These are phyloP conservation scores for Ceratobasidium sp. DNA, from an alignment of 1,284 basidiomycete species.

Conservation along the genomic window DNA sequence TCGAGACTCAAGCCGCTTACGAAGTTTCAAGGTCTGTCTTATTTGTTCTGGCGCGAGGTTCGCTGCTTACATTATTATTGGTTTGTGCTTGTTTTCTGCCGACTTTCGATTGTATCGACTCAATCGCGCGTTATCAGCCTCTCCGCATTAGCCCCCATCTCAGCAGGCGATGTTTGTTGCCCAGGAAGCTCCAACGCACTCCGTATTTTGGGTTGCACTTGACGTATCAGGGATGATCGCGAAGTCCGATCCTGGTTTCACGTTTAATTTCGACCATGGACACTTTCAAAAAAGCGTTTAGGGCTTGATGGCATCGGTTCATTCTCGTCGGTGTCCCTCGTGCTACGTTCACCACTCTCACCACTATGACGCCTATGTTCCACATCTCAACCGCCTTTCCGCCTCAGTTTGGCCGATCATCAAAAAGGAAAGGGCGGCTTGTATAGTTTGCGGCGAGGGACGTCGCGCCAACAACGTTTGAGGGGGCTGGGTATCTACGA, in stretches of 20 bases:
- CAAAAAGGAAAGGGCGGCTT: conserved; percentile 1
- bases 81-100: not conserved
- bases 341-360: not conserved
- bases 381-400: conserved; percentile 14
- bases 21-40: conserved; percentile 15
- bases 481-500: not conserved
- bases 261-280: not conserved
- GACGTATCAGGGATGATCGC: not conserved
- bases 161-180: too few species aligned
- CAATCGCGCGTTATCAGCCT: too few species aligned
- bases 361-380: conserved; percentile 10
- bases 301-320: conserved; percentile 11
- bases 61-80: not conserved
- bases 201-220: not conserved
- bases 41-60: conserved; percentile 11
- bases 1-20: not conserved
- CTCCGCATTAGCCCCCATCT: too few species aligned
- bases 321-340: not conserved
- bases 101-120: too few species aligned
- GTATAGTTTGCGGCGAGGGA: not conserved
- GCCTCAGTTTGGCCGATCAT: conserved; percentile 26
- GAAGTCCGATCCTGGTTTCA: not conserved
- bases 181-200: not conserved
- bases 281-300: conserved; percentile 16
- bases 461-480: not conserved